Conservation (phyloP, 2,329 filamentous ascomycete species). For the Colletotrichum salicis region DNA sequence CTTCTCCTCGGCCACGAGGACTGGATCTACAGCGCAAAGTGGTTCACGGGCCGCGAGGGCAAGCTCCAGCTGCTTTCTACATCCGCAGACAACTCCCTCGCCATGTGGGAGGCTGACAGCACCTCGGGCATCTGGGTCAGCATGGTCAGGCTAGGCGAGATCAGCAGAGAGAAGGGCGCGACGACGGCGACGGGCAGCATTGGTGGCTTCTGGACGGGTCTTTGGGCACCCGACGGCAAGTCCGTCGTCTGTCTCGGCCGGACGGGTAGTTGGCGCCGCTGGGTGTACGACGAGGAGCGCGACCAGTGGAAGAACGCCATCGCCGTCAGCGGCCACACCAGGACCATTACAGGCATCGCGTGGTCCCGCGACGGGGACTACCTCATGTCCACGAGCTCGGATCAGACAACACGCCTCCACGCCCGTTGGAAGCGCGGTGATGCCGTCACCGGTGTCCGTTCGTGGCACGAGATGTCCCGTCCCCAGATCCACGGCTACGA, state of each 20-base stretch:
- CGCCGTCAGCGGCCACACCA: conserved; percentile 85
- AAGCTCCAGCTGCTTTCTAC: conserved; percentile 83
- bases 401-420: conserved; percentile 92
- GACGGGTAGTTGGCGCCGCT: conserved; percentile 92
- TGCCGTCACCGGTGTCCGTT: conserved; percentile 47
- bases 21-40: conserved; percentile 93
- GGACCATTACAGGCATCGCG: conserved; percentile 81
- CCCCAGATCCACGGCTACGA: conserved; percentile 99
- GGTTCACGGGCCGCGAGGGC: conserved; percentile 64
- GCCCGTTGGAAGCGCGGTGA: conserved; percentile 74
- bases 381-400: conserved; percentile 86
- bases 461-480: conserved; percentile 95
- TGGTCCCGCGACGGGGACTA: conserved; percentile 88
- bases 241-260: conserved; percentile 85
- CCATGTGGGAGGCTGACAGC: conserved; percentile 89
- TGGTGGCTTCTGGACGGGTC: conserved; percentile 94
- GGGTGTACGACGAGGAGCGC: conserved; percentile 70
- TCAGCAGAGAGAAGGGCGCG: conserved; percentile 93
- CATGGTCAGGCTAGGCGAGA: conserved; percentile 85
- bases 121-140: conserved; percentile 93
- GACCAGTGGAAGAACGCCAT: conserved; percentile 82
- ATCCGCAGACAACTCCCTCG: conserved; percentile 93
- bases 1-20: conserved; percentile 95
- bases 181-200: conserved; percentile 96
- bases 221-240: conserved; percentile 85